Conservation (phyloP, 345 rosid species). For the Bretschneidera sinensis region DNA sequence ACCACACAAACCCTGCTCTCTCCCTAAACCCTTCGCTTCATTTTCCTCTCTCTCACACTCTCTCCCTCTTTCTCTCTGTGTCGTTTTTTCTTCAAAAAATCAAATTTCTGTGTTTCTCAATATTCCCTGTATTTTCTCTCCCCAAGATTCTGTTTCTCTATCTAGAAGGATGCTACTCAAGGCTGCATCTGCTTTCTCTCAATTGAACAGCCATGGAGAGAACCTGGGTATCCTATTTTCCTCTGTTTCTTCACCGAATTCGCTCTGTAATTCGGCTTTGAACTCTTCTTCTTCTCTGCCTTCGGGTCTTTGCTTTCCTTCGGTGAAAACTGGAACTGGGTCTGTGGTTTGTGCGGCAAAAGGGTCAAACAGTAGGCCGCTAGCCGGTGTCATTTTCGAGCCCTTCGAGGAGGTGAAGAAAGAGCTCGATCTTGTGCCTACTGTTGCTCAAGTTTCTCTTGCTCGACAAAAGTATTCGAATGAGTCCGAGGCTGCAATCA, state of each 20-base stretch:
- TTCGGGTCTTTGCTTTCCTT: constrained; percentile 24
- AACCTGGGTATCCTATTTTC: constrained; percentile 16
- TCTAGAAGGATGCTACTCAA: constrained; percentile 41
- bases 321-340: constrained; percentile 20
- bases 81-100: too few species aligned
- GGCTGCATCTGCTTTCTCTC: constrained; percentile 33
- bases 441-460: constrained; percentile 56
- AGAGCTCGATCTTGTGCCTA: constrained; percentile 87
- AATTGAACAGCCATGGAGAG: constrained; percentile 28
- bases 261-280: constrained; percentile 3
- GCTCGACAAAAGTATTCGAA: constrained; percentile 73
- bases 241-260: too few species aligned
- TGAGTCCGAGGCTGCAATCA: constrained; percentile 73
- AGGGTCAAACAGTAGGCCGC: constrained; percentile 26
- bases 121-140: too few species aligned
- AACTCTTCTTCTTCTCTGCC: background rate
- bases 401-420: constrained; percentile 92
- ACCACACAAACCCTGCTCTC: too few species aligned
- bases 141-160: constrained; percentile 1
- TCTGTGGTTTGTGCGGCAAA: constrained; percentile 26
- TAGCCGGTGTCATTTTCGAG: constrained; percentile 72
- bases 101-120: too few species aligned
- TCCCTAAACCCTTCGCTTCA: too few species aligned
- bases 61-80: too few species aligned
- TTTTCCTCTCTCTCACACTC: too few species aligned